A percentile compares a stretch with the other conserved stretches of the same genome.
phyloP scores from a whole-genome alignment of 257 asterid genomes.

The Lycium ferocissimum region DNA sequence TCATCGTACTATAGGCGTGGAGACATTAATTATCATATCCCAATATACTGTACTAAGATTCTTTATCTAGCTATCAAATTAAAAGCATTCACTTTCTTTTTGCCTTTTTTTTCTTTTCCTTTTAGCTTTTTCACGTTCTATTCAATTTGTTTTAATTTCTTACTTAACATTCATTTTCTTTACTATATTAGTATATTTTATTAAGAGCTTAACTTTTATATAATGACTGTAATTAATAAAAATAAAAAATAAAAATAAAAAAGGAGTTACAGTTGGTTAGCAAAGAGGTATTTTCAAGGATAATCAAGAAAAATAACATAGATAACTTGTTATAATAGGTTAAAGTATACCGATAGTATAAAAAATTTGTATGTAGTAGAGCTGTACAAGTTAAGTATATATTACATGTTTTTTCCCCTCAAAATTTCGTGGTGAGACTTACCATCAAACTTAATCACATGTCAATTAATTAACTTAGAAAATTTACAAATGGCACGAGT shows the following conservation, averaged over 20 bases:
- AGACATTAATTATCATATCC: neutral
- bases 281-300: neutral
- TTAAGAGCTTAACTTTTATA: neutral
- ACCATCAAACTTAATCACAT: neutral
- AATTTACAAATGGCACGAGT: neutral
- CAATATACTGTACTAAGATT: neutral
- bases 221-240: no score
- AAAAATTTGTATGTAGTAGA: neutral
- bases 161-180: neutral
- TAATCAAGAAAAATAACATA: rapidly evolving
- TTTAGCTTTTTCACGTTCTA: neutral
- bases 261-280: neutral
- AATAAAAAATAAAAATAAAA: no score
- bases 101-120: neutral
- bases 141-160: neutral
- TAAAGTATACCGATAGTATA: neutral
- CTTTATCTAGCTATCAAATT: constrained; percentile 16
- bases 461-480: neutral
- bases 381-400: neutral
- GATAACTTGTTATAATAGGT: rapidly evolving
- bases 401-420: neutral
- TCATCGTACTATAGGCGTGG: neutral
- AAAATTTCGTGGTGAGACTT: neutral
- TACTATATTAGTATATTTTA: neutral
- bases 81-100: neutral